Evolutionary conservation across 2,329 filamentous ascomycete species (phyloP), one percentile per base, ranked within the genome.

Genomic region (Blumeriella jaapii): DNA sequence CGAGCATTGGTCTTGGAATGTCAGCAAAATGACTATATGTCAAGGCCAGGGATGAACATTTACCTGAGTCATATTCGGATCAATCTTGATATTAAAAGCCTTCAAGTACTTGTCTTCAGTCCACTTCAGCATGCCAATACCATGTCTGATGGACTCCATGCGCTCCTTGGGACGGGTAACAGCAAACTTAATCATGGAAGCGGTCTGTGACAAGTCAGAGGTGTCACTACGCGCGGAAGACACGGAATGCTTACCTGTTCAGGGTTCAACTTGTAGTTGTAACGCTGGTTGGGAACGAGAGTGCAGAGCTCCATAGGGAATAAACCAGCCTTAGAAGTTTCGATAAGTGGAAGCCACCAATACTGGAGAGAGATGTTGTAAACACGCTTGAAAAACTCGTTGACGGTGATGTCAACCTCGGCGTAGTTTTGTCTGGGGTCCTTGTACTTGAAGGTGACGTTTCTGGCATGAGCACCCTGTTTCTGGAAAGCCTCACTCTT

Each of bases 171-270:
- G 91, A 1, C 78, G 70, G 5, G 81, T 84, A 4, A 94, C 89
- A 0, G 89, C 87, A 50, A 89, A 85, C 57, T 82, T 89, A 63
- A 98, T 95, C 91, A 98, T 98, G 4, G 69, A 61, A 0, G 78
- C 63, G 0, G 89, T 95, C 61, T 93, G 67, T 0, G 3, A n/a
- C 6, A 55, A 5, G 27, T 44, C 31, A 36, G 39, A 9, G 36
- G 15, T 17, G 22, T n/a, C 12, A 13, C 17, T 6, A 20, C 6
- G 12, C 23, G 8, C 7, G 10, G 14, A n/a, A n/a, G 13, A 2
- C 17, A 22, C 12, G 13, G 9, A 18, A 26, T 6, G 5, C 49
- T 46, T 54, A 63, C 61, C 42, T 60, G 67, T 0, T 52, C 46
- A 0, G 68, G 63, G 34, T 68, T 68, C 1, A 82, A 55, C 57